These are phyloP conservation scores for Pythium aquatile DNA, from an alignment of 352 stramenopile genomes.

Conservation along the genomic window DNA sequence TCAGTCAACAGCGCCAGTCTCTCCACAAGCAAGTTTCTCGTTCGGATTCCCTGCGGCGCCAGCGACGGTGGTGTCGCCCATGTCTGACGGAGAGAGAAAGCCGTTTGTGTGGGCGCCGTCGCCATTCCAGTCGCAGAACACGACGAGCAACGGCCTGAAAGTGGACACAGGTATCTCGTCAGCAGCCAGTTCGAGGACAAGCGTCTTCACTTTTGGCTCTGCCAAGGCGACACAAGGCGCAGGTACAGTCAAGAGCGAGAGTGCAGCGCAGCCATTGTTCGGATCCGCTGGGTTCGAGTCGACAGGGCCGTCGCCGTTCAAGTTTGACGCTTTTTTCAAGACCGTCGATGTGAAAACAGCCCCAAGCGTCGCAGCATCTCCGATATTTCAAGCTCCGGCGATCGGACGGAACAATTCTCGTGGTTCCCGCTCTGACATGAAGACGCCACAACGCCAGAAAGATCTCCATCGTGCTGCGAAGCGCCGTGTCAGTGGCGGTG, in stretches of 20 bases:
- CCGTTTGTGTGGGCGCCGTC: not conserved
- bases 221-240: not conserved
- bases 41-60: conserved; percentile 13
- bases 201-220: conserved; percentile 18
- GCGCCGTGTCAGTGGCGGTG: conserved; percentile 17
- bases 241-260: not conserved
- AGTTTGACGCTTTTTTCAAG: conserved; percentile 6
- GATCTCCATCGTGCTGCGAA: conserved; percentile 31
- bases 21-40: conserved; percentile 13
- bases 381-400: not conserved
- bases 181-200: not conserved
- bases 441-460: conserved; percentile 25
- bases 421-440: conserved; percentile 2
- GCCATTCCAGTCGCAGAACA: not conserved
- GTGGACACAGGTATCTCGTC: not conserved
- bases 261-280: not conserved
- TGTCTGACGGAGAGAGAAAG: conserved; percentile 21
- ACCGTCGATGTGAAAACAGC: not conserved
- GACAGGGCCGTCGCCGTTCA: not conserved
- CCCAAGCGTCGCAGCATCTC: not conserved
- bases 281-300: not conserved
- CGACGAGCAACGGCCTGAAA: not conserved
- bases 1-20: not conserved
- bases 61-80: conserved; percentile 7
- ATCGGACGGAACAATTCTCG: not conserved